Evolutionary conservation across 176 grass and related monocot species (phyloP), one percentile per base, ranked within the genome.

Genomic region (Musa beccarii): DNA sequence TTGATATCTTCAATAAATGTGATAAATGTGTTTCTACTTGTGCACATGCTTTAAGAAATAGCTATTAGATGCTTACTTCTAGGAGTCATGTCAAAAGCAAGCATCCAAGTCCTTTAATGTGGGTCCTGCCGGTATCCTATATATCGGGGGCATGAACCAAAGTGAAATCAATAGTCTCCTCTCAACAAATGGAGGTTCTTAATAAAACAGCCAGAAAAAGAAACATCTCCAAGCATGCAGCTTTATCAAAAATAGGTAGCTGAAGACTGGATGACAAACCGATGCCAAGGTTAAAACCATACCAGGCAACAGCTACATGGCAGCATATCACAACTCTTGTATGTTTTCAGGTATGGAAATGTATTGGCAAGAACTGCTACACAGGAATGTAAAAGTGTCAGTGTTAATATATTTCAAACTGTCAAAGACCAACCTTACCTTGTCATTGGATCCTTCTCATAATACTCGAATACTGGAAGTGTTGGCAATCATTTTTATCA

Each of bases 281-380:
- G 1, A 64, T 64, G 22, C 14, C 21, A 23, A 64, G 2, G 6
- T 43, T 43, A 43, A 80, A 63, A 59, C 53, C 74, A 62, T 91
- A 96, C 88, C 92, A 96, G 24, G 92, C 92, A 80, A 96, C 86
- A 79, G 92, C 92, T 96, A 52, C 85, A 74, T 24, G 88, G 76
- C 28, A 90, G 81, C 63, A 96, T 84, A 81, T 96, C 86, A 83
- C 86, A 90, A 53, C 88, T 96, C 56, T 59, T 85, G 49, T 90
- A 91, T 13, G 75, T 85, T 59, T 79, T 85, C 20, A 96, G 74
- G 63, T 83, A 79, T 43, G 88, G 88, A 77, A 85, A 96, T 73
- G 84, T 96, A 63, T 26, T 75, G 72, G 88, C 76, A 83, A 96
- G 84, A 28, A 73, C 75, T 67, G 80, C 92, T 96, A 79, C 75